Conservation (phyloP, 805 yeast genomes). For the Yarrowia sp. region DNA sequence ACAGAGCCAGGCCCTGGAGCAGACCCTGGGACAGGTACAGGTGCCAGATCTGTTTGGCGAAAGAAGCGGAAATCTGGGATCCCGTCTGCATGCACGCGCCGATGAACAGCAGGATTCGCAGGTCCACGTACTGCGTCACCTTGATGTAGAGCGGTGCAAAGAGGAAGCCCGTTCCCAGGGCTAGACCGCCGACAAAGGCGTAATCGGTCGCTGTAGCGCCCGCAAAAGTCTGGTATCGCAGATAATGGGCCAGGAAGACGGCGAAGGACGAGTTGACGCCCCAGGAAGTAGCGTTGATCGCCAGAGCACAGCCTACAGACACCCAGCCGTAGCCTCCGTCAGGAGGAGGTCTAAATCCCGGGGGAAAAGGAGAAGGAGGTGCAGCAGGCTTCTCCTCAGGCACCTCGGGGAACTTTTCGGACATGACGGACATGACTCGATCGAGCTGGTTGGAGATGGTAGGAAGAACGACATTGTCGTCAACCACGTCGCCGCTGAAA, state of each 20-base stretch:
- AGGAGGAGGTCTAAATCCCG: slow-evolving; percentile 26
- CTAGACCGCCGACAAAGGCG: slow-evolving; percentile 23
- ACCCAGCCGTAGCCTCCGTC: slow-evolving; percentile 28
- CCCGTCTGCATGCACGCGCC: slow-evolving; percentile 23
- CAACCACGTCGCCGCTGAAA: slow-evolving; percentile 15
- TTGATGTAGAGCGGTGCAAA: slow-evolving; percentile 22
- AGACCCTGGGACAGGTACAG: slow-evolving; percentile 53
- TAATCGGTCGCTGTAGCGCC: slow-evolving; percentile 16
- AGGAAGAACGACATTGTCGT: not conserved
- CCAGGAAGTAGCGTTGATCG: slow-evolving; percentile 24
- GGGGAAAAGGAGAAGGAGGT: slow-evolving; percentile 24
- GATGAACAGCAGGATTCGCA: slow-evolving; percentile 9
- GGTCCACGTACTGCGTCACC: slow-evolving; percentile 7
- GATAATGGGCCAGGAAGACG: slow-evolving; percentile 24
- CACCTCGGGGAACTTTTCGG: slow-evolving; percentile 6
- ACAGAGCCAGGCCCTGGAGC: slow-evolving; percentile 50
- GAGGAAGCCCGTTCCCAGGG: slow-evolving; percentile 22
- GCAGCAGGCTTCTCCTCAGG: not conserved
- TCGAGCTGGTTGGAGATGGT: slow-evolving; percentile 23
- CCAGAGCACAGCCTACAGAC: slow-evolving; percentile 18
- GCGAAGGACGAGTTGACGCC: slow-evolving; percentile 26
- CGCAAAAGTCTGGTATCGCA: slow-evolving; percentile 19
- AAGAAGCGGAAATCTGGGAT: slow-evolving; percentile 18
- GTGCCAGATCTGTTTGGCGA: slow-evolving; percentile 45
- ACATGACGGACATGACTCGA: slow-evolving; percentile 15